A percentile compares a stretch with the other conserved stretches of the same genome.
These are phyloP conservation scores for Cladorrhinum sp. DNA, from an alignment of 2,329 filamentous ascomycete genomes.

Conservation along the genomic window DNA sequence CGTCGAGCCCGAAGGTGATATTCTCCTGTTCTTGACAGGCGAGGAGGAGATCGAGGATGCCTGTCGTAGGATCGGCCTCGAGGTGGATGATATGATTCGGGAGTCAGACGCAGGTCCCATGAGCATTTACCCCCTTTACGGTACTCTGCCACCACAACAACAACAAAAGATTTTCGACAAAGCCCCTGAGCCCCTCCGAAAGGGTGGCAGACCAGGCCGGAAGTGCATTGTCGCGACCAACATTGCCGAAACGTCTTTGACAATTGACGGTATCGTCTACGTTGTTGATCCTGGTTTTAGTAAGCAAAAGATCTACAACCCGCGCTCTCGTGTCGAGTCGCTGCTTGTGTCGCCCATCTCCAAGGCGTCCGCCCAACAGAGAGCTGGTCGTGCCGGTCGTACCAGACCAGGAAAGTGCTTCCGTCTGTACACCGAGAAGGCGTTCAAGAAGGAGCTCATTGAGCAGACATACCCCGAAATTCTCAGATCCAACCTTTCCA, in stretches of 20 bases:
- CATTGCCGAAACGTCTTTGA: slow-evolving; percentile 95
- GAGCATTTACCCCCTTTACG: slow-evolving; percentile 89
- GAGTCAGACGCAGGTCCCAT: slow-evolving; percentile 91
- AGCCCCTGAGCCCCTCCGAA: slow-evolving; percentile 68
- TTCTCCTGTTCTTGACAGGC: slow-evolving; percentile 91
- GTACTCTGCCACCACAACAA: slow-evolving; percentile 84
- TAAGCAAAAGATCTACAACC: slow-evolving; percentile 83
- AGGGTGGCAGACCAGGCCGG: slow-evolving; percentile 80
- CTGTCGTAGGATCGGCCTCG: slow-evolving; percentile 83
- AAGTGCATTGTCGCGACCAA: slow-evolving; percentile 96
- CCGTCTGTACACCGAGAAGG: slow-evolving; percentile 85
- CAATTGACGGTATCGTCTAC: slow-evolving; percentile 92
- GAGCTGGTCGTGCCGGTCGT: slow-evolving; percentile 84
- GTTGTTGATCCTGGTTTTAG: slow-evolving; percentile 90
- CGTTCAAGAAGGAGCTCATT: slow-evolving; percentile 97
- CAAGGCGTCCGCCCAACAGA: slow-evolving; percentile 87
- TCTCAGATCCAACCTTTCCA: slow-evolving; percentile 87
- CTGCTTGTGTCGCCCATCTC: slow-evolving; percentile 79
- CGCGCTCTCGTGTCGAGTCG: slow-evolving; percentile 80
- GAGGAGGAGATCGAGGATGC: slow-evolving; percentile 99
- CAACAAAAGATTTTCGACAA: slow-evolving; percentile 95
- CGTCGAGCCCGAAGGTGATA: slow-evolving; percentile 86
- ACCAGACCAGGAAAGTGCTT: slow-evolving; percentile 93
- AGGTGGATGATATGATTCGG: slow-evolving; percentile 85
- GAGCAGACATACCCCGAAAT: slow-evolving; percentile 97